Evolutionary conservation across 176 grass and related monocot genomes (phyloP).

Genomic region (Urochloa ruziziensis): DNA sequence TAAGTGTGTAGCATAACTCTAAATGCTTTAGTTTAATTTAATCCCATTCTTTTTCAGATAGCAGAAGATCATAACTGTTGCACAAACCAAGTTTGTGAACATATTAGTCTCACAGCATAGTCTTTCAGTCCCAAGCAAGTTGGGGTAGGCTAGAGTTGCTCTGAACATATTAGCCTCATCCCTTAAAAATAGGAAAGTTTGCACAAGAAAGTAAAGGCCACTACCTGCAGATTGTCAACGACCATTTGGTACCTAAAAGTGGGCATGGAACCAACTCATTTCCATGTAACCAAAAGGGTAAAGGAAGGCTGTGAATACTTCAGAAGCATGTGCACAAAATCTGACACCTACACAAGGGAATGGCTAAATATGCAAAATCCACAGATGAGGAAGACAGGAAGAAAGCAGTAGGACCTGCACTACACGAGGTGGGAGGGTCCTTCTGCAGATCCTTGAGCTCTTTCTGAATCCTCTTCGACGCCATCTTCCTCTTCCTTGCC

Average conservation of each 20-base stretch:
- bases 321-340: slow-evolving; percentile 32
- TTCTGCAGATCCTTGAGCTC: slow-evolving; percentile 90
- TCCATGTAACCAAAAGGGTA: slow-evolving; percentile 3
- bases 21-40: not conserved
- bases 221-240: not conserved
- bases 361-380: slow-evolving; percentile 13
- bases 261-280: not conserved
- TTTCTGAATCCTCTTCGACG: slow-evolving; percentile 83
- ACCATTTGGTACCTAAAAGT: not conserved
- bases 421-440: slow-evolving; percentile 80
- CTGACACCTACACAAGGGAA: slow-evolving; percentile 5
- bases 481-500: slow-evolving; percentile 31
- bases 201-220: not conserved
- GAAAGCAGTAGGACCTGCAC: slow-evolving; percentile 56
- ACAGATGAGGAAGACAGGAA: not conserved
- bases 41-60: not conserved
- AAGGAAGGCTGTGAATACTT: not conserved
- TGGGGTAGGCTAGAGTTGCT: too few species aligned
- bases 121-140: too few species aligned
- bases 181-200: not conserved
- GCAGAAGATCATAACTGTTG: not conserved
- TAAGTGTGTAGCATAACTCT: not conserved
- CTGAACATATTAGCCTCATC: not conserved
- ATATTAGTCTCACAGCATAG: too few species aligned
- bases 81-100: too few species aligned